Conservation (phyloP, 2,329 filamentous ascomycete species). For the Arthroderma sp. region DNA sequence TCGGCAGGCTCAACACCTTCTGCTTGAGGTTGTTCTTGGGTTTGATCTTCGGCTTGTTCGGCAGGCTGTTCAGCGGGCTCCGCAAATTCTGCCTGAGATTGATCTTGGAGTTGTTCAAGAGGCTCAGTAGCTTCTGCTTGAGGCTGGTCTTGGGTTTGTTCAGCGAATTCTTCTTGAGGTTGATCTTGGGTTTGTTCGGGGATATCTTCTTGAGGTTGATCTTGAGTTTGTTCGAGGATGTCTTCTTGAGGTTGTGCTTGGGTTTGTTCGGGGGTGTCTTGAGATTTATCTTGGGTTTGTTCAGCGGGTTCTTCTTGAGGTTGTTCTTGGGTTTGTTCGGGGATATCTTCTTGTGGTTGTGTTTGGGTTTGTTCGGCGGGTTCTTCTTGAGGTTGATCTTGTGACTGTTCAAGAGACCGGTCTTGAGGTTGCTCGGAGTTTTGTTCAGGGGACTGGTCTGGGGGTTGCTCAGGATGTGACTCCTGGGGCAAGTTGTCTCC, state of each 20-base stretch:
- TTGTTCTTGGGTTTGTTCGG: conserved; percentile 2
- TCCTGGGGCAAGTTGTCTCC: no score
- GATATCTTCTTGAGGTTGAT: not conserved
- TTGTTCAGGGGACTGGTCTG: not conserved
- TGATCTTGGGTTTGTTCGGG: not conserved
- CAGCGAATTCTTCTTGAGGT: not conserved
- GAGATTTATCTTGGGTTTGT: not conserved
- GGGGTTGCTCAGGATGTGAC: no score
- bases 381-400: no score
- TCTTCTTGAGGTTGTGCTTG: not conserved
- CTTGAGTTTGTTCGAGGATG: not conserved
- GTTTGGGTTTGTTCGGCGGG: not conserved
- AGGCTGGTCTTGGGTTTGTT: not conserved
- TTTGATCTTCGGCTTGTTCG: not conserved
- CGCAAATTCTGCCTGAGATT: not conserved
- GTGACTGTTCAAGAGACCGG: no score
- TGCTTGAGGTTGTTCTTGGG: not conserved
- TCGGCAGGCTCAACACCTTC: not conserved
- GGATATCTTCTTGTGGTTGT: not conserved
- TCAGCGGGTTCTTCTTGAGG: conserved; percentile 2
- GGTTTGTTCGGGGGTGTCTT: not conserved
- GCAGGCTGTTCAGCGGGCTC: not conserved
- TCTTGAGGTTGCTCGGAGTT: not conserved
- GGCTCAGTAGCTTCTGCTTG: not conserved
- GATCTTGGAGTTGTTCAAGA: not conserved